A percentile compares a stretch with the other conserved stretches of the same genome.
phyloP scores from a whole-genome alignment of 2,329 filamentous ascomycete genomes.

The Ophiostoma ips region DNA sequence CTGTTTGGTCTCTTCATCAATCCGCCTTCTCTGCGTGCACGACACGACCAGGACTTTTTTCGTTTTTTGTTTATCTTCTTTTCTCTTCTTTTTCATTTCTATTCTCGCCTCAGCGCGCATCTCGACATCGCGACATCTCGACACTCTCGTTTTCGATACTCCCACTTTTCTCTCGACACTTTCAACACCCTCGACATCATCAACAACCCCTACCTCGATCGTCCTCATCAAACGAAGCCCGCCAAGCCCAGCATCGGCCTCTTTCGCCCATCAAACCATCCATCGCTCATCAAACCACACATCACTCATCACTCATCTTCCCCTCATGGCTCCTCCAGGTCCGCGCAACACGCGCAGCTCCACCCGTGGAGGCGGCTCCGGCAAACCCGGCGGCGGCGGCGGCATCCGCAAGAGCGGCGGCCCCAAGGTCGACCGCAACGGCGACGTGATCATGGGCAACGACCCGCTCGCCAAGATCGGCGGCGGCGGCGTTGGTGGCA shows the following conservation, averaged over 20 bases:
- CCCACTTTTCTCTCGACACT: no score
- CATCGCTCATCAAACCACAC: not conserved
- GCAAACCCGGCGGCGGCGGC: slow-evolving; percentile 12
- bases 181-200: no score
- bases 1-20: no score
- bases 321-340: slow-evolving; percentile 20
- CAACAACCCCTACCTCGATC: no score
- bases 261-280: no score
- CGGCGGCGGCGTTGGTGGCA: not conserved
- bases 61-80: no score
- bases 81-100: not conserved
- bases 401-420: slow-evolving; percentile 36
- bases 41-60: not conserved
- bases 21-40: no score
- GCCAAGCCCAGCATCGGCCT: no score
- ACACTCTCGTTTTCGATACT: no score
- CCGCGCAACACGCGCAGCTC: slow-evolving; percentile 15
- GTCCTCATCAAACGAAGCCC: no score
- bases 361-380: slow-evolving; percentile 1
- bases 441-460: slow-evolving; percentile 44
- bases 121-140: not conserved
- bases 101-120: no score
- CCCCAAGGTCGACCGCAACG: slow-evolving; percentile 36
- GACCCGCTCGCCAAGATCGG: slow-evolving; percentile 7
- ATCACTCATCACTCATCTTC: not conserved